Conservation (phyloP, 371 early-diverging fungal genomes). For the Mortierella sp. region DNA sequence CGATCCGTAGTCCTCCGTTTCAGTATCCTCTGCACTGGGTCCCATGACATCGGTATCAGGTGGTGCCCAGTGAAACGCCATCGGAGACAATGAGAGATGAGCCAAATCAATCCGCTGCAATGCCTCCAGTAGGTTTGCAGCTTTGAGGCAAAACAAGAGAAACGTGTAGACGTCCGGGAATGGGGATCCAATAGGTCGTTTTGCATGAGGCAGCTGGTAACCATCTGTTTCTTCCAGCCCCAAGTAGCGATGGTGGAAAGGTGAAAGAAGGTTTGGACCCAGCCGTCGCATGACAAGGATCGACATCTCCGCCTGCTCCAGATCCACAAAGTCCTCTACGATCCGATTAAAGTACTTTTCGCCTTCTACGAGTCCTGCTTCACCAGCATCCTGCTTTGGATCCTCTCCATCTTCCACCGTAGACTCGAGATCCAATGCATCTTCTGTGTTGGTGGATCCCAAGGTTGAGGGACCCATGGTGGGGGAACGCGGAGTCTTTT, state of each 20-base stretch:
- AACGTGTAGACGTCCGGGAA: slow-evolving; percentile 41
- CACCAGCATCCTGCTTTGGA: slow-evolving; percentile 2
- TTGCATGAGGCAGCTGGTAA: slow-evolving; percentile 7
- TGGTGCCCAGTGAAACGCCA: slow-evolving; percentile 36
- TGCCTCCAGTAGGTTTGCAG: slow-evolving; percentile 34
- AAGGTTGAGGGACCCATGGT: background rate
- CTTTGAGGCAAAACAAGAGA: slow-evolving; percentile 46
- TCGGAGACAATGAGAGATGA: slow-evolving; percentile 41
- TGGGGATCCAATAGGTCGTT: slow-evolving; percentile 15
- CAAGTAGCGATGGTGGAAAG: slow-evolving; percentile 23
- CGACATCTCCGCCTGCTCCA: slow-evolving; percentile 35
- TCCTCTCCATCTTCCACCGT: background rate
- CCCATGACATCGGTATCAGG: slow-evolving; percentile 10
- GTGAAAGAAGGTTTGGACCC: slow-evolving; percentile 42
- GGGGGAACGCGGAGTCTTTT: background rate
- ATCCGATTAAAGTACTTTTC: slow-evolving; percentile 47
- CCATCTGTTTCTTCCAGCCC: slow-evolving; percentile 46
- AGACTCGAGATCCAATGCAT: background rate
- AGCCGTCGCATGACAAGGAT: slow-evolving; percentile 34
- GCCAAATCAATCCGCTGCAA: slow-evolving; percentile 36
- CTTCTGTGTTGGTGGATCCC: background rate
- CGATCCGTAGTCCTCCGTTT: background rate
- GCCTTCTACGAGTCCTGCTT: slow-evolving; percentile 29
- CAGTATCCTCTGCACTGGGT: background rate
- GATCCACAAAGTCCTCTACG: slow-evolving; percentile 46